Evolutionary conservation across 441 rosid species (phyloP).

Genomic region (Pelargonium citronellum): DNA sequence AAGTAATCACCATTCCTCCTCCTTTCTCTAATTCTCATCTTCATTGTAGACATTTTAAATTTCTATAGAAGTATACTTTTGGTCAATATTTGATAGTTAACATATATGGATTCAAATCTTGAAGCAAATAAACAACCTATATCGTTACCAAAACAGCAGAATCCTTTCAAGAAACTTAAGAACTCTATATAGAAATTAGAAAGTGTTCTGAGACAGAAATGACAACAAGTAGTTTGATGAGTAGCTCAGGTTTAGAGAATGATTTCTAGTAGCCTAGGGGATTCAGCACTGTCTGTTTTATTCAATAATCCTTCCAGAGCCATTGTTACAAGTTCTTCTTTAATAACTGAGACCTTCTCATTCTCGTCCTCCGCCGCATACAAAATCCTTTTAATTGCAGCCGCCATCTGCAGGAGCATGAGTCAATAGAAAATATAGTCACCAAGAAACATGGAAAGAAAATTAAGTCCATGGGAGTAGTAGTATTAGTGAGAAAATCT

Average conservation of each 20-base stretch:
- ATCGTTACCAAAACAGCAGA: too few relatives aligned
- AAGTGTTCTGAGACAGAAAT: background rate
- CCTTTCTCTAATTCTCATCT: background rate
- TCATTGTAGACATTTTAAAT: too few relatives aligned
- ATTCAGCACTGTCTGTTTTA: background rate
- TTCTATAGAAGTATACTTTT: too few relatives aligned
- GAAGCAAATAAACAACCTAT: too few relatives aligned
- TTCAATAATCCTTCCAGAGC: background rate
- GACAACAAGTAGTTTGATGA: background rate
- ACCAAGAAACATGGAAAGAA: background rate
- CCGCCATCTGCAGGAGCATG: background rate
- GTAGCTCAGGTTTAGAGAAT: background rate
- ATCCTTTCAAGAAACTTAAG: too few relatives aligned
- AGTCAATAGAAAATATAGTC: background rate
- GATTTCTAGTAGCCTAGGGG: background rate
- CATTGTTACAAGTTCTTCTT: background rate
- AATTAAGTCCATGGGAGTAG: too few relatives aligned
- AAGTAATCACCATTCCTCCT: background rate
- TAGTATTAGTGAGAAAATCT: background rate
- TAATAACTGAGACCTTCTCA: conserved; percentile 3
- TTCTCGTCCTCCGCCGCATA: conserved; percentile 2
- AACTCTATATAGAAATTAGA: too few relatives aligned
- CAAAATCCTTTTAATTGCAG: background rate
- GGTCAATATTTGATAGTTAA: too few relatives aligned
- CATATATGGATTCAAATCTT: too few relatives aligned